Percentiles rank a stretch among this genome's conserved stretches.
Conservation (phyloP, 176 grass and related monocot genomes). For the Juncus effusus region DNA sequence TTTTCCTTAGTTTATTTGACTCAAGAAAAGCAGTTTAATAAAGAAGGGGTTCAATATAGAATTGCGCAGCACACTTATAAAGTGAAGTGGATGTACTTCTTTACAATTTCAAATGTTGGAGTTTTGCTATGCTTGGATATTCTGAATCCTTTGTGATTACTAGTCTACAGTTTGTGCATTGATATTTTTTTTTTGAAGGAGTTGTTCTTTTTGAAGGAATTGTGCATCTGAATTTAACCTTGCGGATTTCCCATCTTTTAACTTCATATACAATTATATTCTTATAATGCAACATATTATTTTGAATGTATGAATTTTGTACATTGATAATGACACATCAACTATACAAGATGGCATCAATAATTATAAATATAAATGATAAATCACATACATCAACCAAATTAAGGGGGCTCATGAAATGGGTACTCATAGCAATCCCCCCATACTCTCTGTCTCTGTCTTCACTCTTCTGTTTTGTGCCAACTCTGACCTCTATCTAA, state of each 20-base stretch:
- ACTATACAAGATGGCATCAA: no score
- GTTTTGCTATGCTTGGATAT: background rate
- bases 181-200: no score
- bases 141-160: no score
- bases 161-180: no score
- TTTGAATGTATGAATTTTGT: no score
- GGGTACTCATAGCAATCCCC: background rate
- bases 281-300: no score
- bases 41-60: conserved; percentile 27
- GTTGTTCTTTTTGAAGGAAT: background rate
- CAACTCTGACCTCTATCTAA: conserved; percentile 14
- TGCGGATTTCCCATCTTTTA: no score
- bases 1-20: conserved; percentile 6
- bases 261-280: no score
- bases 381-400: conserved; percentile 5
- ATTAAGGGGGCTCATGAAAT: conserved; percentile 6
- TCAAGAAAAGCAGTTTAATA: conserved; percentile 1
- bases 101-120: conserved; percentile 22
- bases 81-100: conserved; percentile 30
- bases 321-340: no score
- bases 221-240: conserved; percentile 7
- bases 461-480: conserved; percentile 17
- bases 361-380: background rate
- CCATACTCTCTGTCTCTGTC: conserved; percentile 14
- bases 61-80: conserved; percentile 13